A percentile compares a stretch with the other conserved stretches of the same genome.
Evolutionary conservation across 1,284 basidiomycete genomes (phyloP).

Genomic region (Puccinia coronata): DNA sequence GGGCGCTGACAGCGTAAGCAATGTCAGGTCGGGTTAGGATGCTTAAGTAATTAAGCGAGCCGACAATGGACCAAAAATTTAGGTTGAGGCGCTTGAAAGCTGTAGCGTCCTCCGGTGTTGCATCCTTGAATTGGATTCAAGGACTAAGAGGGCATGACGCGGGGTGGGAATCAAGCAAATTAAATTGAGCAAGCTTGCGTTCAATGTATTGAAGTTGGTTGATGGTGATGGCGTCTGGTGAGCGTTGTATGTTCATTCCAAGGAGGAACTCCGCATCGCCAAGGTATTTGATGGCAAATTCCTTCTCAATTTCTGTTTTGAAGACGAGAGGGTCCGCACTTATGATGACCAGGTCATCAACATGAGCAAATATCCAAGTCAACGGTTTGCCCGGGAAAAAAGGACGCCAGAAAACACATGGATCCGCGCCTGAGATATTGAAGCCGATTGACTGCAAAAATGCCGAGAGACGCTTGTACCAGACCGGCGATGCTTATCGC

Average conservation of each 20-base stretch:
- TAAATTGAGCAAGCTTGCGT: not conserved
- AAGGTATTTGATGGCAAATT: not conserved
- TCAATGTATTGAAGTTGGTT: not conserved
- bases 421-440: not conserved
- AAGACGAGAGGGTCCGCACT: not conserved
- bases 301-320: not conserved
- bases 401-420: not conserved
- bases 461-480: too few species aligned
- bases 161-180: not conserved
- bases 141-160: conserved; percentile 2
- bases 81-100: not conserved
- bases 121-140: not conserved
- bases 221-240: not conserved
- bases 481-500: too few species aligned
- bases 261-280: not conserved
- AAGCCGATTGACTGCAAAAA: not conserved
- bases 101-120: not conserved
- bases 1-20: not conserved
- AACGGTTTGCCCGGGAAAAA: too few species aligned
- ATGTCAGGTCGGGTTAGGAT: conserved; percentile 1
- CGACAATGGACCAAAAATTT: not conserved
- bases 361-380: conserved; percentile 3
- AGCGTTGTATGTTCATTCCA: not conserved
- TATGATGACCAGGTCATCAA: not conserved
- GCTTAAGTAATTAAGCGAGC: not conserved